Evolutionary conservation across 2,329 filamentous ascomycete genomes (phyloP).

Genomic region (Macroventuria anomochaeta): DNA sequence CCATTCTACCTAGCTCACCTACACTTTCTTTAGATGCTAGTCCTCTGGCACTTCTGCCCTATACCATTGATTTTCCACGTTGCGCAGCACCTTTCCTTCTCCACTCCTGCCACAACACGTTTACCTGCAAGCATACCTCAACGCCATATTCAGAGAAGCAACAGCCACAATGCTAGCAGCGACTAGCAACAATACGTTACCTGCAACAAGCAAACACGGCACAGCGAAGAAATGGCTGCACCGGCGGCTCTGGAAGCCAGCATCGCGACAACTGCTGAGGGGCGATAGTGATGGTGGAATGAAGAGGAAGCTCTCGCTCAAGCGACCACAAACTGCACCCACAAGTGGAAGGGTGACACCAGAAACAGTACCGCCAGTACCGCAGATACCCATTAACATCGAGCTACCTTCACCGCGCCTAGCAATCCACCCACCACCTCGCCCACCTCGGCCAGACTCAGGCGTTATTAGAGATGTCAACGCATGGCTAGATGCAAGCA

Average conservation of each 20-base stretch:
- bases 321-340: conserved; percentile 39
- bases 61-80: background rate
- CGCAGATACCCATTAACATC: conserved; percentile 14
- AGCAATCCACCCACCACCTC: conserved; percentile 25
- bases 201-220: conserved; percentile 22
- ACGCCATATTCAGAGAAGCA: conserved; percentile 18
- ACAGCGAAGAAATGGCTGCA: conserved; percentile 36
- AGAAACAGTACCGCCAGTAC: conserved; percentile 1
- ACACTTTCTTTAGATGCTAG: background rate
- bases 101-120: conserved; percentile 11
- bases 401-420: conserved; percentile 17
- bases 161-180: conserved; percentile 29
- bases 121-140: conserved; percentile 25
- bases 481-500: conserved; percentile 44
- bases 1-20: background rate
- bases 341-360: conserved; percentile 9
- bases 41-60: background rate
- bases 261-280: conserved; percentile 23
- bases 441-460: conserved; percentile 35
- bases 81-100: background rate
- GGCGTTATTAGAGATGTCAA: conserved; percentile 37
- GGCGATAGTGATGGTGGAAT: conserved; percentile 1
- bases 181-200: conserved; percentile 25
- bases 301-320: conserved; percentile 14
- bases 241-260: conserved; percentile 30